Conservation (phyloP, 2,329 filamentous ascomycete genomes). For the Didymella lethalis region DNA sequence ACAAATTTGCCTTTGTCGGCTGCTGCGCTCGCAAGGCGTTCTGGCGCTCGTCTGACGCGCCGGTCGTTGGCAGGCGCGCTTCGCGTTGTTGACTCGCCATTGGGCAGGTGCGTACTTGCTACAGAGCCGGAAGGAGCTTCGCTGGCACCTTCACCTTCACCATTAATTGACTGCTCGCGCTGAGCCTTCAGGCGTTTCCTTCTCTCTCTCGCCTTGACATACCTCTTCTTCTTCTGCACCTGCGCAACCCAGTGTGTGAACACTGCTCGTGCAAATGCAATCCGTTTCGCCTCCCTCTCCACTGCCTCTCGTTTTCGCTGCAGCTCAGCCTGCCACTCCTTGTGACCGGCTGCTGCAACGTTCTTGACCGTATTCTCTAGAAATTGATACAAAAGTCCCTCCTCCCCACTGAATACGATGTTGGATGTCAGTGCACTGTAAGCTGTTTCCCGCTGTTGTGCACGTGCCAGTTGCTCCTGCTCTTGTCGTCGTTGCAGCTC, state of each 20-base stretch:
- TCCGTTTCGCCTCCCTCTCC: slow-evolving; percentile 27
- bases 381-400: slow-evolving; percentile 56
- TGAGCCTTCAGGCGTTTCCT: slow-evolving; percentile 38
- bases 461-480: slow-evolving; percentile 25
- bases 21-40: slow-evolving; percentile 19
- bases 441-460: slow-evolving; percentile 31
- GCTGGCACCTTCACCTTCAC: slow-evolving; percentile 16
- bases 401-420: slow-evolving; percentile 48
- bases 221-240: slow-evolving; percentile 37
- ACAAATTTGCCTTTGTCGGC: slow-evolving; percentile 3
- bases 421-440: slow-evolving; percentile 48
- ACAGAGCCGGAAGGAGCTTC: slow-evolving; percentile 12
- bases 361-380: slow-evolving; percentile 51
- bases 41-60: slow-evolving; percentile 30
- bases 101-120: slow-evolving; percentile 12
- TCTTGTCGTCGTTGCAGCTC: slow-evolving; percentile 33
- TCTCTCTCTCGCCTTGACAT: slow-evolving; percentile 31
- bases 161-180: slow-evolving; percentile 21
- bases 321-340: slow-evolving; percentile 44
- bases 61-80: slow-evolving; percentile 27
- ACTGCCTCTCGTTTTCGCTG: slow-evolving; percentile 29
- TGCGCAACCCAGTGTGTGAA: slow-evolving; percentile 36
- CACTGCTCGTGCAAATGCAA: slow-evolving; percentile 31
- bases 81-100: slow-evolving; percentile 20
- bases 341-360: slow-evolving; percentile 45